These are phyloP conservation scores for Metschnikowia picachoensis DNA, from an alignment of 805 yeast species.

Conservation along the genomic window DNA sequence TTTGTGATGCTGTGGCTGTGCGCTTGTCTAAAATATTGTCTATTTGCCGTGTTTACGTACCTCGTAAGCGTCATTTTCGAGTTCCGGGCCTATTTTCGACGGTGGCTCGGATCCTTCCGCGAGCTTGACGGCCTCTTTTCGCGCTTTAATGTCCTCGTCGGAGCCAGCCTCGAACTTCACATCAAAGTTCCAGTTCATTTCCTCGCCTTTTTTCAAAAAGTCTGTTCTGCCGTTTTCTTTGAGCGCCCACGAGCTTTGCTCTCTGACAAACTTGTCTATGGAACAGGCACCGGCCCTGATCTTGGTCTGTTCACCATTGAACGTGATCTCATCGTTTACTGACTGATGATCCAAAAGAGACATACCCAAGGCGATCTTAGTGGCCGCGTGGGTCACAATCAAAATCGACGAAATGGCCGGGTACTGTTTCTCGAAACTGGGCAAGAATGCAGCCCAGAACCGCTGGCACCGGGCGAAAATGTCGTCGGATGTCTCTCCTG, in stretches of 20 bases:
- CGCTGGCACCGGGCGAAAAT: slow-evolving; percentile 56
- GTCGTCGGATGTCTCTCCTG: slow-evolving; percentile 76
- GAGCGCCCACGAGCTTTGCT: slow-evolving; percentile 49
- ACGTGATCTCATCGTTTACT: slow-evolving; percentile 50
- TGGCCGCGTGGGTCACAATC: slow-evolving; percentile 90
- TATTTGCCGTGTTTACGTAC: slow-evolving; percentile 15
- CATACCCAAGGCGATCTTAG: slow-evolving; percentile 85
- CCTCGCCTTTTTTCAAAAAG: slow-evolving; percentile 75
- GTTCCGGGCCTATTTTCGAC: neutral
- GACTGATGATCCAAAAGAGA: slow-evolving; percentile 52
- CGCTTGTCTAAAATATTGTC: neutral
- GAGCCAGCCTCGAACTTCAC: slow-evolving; percentile 83
- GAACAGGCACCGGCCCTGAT: slow-evolving; percentile 83
- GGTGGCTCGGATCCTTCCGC: slow-evolving; percentile 8
- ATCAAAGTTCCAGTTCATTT: slow-evolving; percentile 89
- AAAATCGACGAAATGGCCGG: slow-evolving; percentile 64
- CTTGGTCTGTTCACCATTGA: slow-evolving; percentile 26
- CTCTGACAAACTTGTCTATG: slow-evolving; percentile 52
- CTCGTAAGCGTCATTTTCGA: slow-evolving; percentile 13
- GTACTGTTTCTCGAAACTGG: slow-evolving; percentile 49
- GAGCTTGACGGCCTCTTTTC: slow-evolving; percentile 28
- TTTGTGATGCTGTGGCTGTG: too few species aligned
- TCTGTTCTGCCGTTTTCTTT: slow-evolving; percentile 69
- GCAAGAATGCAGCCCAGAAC: slow-evolving; percentile 57
- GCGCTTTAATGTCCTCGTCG: slow-evolving; percentile 70